Evolutionary conservation across 1,139 yeast species (phyloP).

Genomic region (Diutina ranongensis): DNA sequence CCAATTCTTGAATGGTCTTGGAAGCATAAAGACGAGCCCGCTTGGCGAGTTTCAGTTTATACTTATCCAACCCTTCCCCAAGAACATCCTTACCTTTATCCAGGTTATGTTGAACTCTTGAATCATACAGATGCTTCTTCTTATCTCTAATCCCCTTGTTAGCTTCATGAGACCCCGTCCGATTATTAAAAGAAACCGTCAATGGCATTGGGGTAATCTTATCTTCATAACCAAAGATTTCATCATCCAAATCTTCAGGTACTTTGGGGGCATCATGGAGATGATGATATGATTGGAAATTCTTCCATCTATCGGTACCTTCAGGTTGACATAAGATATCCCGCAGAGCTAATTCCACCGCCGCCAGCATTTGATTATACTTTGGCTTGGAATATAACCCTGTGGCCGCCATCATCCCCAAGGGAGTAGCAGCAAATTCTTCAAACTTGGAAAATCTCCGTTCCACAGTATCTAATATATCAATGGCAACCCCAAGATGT

Average conservation of each 20-base stretch:
- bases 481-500: conserved; percentile 90
- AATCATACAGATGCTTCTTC: conserved; percentile 70
- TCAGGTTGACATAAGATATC: conserved; percentile 40
- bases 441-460: conserved; percentile 56
- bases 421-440: conserved; percentile 34
- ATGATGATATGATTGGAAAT: conserved; percentile 11
- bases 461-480: conserved; percentile 74
- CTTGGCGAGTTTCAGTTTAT: conserved; percentile 31
- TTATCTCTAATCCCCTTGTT: conserved; percentile 77
- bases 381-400: conserved; percentile 24
- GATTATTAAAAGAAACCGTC: conserved; percentile 68
- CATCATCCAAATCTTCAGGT: conserved; percentile 19
- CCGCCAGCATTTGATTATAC: conserved; percentile 36
- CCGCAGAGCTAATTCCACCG: conserved; percentile 64
- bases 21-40: conserved; percentile 44
- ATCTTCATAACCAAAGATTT: conserved; percentile 10
- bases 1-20: conserved; percentile 42
- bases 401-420: conserved; percentile 35
- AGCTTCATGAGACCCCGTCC: conserved; percentile 68
- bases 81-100: conserved; percentile 60
- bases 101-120: conserved; percentile 60
- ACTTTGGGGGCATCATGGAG: not conserved
- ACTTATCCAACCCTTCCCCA: conserved; percentile 64
- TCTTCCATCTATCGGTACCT: conserved; percentile 41
- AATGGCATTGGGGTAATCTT: conserved; percentile 25